These are phyloP conservation scores for Elaeis guineensis DNA, from an alignment of 176 grass and related monocot genomes.

Conservation along the genomic window DNA sequence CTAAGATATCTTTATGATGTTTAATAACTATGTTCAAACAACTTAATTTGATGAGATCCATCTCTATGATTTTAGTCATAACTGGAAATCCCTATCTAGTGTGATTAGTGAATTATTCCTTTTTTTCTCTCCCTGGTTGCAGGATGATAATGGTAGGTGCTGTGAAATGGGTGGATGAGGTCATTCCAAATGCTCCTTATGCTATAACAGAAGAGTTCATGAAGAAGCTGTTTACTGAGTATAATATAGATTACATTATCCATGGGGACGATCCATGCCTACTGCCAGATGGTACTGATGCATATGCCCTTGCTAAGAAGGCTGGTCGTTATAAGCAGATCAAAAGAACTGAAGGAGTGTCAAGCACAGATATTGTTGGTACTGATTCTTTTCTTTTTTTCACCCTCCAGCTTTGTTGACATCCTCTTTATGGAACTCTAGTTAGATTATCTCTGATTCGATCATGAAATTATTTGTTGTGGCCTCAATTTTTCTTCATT, in stretches of 20 bases:
- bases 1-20: too few species aligned
- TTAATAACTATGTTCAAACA: too few species aligned
- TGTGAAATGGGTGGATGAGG: constrained; percentile 87
- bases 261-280: constrained; percentile 95
- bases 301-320: constrained; percentile 90
- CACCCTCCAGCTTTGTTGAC: too few species aligned
- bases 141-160: constrained; percentile 84
- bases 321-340: constrained; percentile 94
- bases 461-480: too few species aligned
- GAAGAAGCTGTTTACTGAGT: constrained; percentile 83
- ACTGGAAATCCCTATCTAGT: too few species aligned
- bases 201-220: constrained; percentile 93
- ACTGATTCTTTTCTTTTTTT: constrained; percentile 13
- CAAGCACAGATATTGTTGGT: constrained; percentile 90
- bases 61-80: too few species aligned
- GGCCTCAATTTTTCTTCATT: too few species aligned
- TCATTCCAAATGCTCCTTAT: constrained; percentile 86
- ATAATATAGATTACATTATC: constrained; percentile 95
- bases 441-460: too few species aligned
- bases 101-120: too few species aligned
- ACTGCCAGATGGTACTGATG: constrained; percentile 83
- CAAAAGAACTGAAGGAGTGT: constrained; percentile 88
- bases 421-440: too few species aligned
- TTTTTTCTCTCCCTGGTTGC: neutral
- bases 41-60: too few species aligned